phyloP scores from a whole-genome alignment of 768 basidiomycete genomes.

The Gloeopeniophorella convolvens region DNA sequence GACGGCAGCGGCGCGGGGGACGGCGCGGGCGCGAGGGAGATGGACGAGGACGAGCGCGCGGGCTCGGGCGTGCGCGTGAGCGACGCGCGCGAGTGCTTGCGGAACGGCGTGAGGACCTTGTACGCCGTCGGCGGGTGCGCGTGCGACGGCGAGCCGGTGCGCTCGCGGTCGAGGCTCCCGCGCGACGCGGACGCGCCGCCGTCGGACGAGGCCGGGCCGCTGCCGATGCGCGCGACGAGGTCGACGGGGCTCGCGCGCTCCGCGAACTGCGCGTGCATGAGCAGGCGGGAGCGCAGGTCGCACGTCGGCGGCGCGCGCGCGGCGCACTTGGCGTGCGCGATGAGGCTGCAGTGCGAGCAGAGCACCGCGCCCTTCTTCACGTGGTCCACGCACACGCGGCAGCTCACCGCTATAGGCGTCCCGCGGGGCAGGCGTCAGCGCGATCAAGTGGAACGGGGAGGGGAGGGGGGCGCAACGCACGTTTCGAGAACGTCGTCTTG shows the following conservation, averaged over 20 bases:
- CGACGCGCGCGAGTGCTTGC: constrained; percentile 16
- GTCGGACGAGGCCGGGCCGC: constrained; percentile 14
- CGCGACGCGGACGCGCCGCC: constrained; percentile 16
- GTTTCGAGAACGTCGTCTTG: constrained; percentile 88
- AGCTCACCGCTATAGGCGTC: constrained; percentile 67
- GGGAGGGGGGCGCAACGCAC: too few relatives aligned
- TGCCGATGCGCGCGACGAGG: constrained; percentile 49
- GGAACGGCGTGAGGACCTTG: constrained; percentile 26
- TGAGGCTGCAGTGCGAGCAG: constrained; percentile 85
- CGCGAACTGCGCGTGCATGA: constrained; percentile 72
- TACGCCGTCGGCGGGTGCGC: constrained; percentile 21
- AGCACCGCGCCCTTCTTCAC: constrained; percentile 86
- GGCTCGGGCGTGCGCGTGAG: constrained; percentile 10
- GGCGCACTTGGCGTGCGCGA: constrained; percentile 77
- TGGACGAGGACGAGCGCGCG: constrained; percentile 18
- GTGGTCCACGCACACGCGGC: constrained; percentile 71
- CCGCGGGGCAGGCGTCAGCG: too few relatives aligned
- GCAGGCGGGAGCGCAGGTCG: constrained; percentile 74
- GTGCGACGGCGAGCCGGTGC: constrained; percentile 1
- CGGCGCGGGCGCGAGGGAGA: constrained; percentile 6
- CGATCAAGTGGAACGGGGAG: too few relatives aligned
- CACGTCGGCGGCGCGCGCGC: constrained; percentile 71
- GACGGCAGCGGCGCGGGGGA: neutral
- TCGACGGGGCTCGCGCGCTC: constrained; percentile 56
- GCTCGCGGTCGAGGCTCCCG: constrained; percentile 14